Conservation (phyloP, 108 stramenopile species). For the Skeletonema marinoi region DNA sequence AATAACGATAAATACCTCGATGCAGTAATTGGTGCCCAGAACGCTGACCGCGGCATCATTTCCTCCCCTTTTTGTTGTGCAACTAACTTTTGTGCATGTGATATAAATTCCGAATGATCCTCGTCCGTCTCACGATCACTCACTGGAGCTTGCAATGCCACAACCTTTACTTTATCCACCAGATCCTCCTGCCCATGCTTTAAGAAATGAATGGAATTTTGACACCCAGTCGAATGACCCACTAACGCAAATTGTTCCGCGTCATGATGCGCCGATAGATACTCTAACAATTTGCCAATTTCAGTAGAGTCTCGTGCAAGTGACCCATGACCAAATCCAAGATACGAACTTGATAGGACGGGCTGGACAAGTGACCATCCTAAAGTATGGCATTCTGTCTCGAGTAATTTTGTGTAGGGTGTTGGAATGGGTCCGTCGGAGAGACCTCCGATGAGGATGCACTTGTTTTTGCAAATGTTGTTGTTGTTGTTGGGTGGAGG, state of each 20-base stretch:
- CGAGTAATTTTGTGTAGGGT: conserved; percentile 70
- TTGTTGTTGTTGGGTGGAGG: no score
- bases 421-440: conserved; percentile 78
- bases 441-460: conserved; percentile 82
- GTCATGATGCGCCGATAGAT: conserved; percentile 57
- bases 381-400: conserved; percentile 30
- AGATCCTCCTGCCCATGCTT: conserved; percentile 54
- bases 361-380: conserved; percentile 87
- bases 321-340: conserved; percentile 82
- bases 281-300: conserved; percentile 55
- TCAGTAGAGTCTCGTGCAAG: conserved; percentile 70
- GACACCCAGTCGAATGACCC: conserved; percentile 95
- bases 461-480: conserved; percentile 67
- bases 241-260: conserved; percentile 75
- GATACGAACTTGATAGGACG: conserved; percentile 65
- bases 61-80: conserved; percentile 60
- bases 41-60: conserved; percentile 89
- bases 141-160: conserved; percentile 93
- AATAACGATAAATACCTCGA: conserved; percentile 82
- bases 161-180: conserved; percentile 49
- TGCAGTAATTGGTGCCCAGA: conserved; percentile 95
- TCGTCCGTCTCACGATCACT: conserved; percentile 82
- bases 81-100: conserved; percentile 52
- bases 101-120: conserved; percentile 46
- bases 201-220: conserved; percentile 87